Percentiles rank a stretch among this genome's conserved stretches.
Evolutionary conservation across 345 rosid species (phyloP).

Genomic region (Angophora floribunda): DNA sequence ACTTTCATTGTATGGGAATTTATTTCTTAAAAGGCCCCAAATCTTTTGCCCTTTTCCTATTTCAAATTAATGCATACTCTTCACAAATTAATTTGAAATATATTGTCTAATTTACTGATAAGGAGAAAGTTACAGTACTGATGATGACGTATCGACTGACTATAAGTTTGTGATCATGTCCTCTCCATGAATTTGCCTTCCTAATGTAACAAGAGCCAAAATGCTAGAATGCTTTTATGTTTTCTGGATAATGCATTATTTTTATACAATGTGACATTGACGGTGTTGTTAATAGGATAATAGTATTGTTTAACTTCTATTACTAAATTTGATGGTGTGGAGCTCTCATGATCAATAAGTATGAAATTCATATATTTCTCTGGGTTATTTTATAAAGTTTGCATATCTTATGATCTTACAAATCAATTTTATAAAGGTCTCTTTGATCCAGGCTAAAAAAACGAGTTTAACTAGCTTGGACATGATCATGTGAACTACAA

Average conservation of each 20-base stretch:
- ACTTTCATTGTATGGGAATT: not conserved
- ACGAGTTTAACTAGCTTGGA: not conserved
- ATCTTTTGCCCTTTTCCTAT: not conserved
- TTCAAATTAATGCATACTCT: not conserved
- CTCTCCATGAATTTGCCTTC: not conserved
- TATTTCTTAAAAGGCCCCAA: not conserved
- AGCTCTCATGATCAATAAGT: not conserved
- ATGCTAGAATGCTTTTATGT: not conserved
- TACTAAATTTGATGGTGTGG: not conserved
- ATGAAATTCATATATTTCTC: not conserved
- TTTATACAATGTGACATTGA: not conserved
- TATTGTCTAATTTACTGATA: not conserved
- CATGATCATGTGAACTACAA: not conserved
- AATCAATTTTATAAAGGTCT: not conserved
- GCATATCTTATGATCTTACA: not conserved
- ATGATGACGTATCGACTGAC: not conserved
- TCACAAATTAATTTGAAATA: not conserved
- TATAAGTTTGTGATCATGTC: not conserved
- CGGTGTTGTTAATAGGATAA: not conserved
- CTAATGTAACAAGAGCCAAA: not conserved
- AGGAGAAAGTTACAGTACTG: not conserved
- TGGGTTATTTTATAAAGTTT: not conserved
- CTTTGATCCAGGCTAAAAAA: not conserved
- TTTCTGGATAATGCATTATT: not conserved
- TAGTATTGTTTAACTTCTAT: not conserved